Conservation (phyloP, 2,329 filamentous ascomycete species). For the Phialemoniopsis sp. region DNA sequence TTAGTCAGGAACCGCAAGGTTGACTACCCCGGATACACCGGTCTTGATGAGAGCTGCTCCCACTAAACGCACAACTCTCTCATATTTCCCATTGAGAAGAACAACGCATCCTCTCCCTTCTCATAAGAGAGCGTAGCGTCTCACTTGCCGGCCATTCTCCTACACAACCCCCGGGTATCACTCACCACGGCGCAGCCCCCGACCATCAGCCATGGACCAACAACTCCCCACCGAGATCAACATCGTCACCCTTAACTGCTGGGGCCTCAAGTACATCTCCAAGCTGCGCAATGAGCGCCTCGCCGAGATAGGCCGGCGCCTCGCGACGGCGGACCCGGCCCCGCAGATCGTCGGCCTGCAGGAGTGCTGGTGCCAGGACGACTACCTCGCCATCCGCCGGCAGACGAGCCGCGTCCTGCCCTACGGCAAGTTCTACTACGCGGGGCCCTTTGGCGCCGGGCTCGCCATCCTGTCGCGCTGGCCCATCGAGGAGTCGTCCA, state of each 20-base stretch:
- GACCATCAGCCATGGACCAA: neutral
- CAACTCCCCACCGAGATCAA: conserved; percentile 59
- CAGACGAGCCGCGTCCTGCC: conserved; percentile 72
- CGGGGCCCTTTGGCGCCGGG: conserved; percentile 84
- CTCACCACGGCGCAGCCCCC: no score
- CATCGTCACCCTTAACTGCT: conserved; percentile 90
- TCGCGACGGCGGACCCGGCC: conserved; percentile 62
- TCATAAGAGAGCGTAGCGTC: no score
- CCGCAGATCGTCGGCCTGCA: conserved; percentile 71
- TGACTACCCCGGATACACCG: no score
- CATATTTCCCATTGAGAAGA: no score
- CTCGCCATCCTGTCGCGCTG: conserved; percentile 86
- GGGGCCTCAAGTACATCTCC: conserved; percentile 87
- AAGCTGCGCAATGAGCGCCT: conserved; percentile 75
- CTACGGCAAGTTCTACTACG: conserved; percentile 89
- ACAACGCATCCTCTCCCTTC: no score
- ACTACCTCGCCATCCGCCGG: conserved; percentile 73
- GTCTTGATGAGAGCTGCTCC: no score
- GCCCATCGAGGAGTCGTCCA: conserved; percentile 86
- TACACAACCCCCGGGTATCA: no score
- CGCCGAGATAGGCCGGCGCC: conserved; percentile 75
- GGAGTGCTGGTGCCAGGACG: conserved; percentile 65
- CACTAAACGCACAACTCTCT: no score
- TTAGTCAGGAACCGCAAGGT: no score
- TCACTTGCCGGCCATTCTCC: no score